Evolutionary conservation across 1,284 basidiomycete genomes (phyloP).

Genomic region (Leccinum colubrinum): DNA sequence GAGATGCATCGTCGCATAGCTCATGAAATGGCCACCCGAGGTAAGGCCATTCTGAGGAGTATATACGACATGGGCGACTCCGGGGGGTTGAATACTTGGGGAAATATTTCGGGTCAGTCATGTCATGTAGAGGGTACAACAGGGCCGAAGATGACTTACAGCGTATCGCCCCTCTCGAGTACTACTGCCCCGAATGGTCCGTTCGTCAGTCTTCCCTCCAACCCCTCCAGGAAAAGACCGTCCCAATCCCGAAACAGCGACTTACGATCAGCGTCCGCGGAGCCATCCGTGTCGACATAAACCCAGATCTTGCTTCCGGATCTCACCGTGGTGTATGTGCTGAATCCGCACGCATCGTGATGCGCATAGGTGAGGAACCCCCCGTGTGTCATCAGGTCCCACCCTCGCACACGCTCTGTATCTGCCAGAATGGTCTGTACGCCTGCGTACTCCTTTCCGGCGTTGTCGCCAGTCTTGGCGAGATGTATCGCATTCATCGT

Average conservation of each 20-base stretch:
- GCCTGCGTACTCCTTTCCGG: background rate
- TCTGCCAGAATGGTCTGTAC: background rate
- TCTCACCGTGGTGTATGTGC: background rate
- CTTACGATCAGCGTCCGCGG: too few relatives aligned
- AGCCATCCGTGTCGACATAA: background rate
- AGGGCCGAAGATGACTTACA: background rate
- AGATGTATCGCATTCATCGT: background rate
- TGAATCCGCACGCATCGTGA: background rate
- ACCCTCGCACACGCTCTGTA: background rate
- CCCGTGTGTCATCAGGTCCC: background rate
- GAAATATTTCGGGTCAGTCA: background rate
- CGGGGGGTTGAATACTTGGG: background rate
- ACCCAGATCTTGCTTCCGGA: background rate
- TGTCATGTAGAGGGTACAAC: too few relatives aligned
- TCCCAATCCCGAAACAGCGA: background rate
- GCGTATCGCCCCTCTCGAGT: fast-evolving
- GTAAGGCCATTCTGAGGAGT: background rate
- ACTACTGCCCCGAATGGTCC: background rate
- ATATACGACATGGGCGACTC: background rate
- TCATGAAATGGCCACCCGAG: background rate
- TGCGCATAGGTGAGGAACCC: background rate
- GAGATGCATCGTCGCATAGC: background rate
- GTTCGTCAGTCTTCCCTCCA: background rate
- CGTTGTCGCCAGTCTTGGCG: background rate
- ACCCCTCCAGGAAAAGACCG: background rate